Conservation (phyloP, 2,329 filamentous ascomycete species). For the Ophiosphaerella herpotricha region DNA sequence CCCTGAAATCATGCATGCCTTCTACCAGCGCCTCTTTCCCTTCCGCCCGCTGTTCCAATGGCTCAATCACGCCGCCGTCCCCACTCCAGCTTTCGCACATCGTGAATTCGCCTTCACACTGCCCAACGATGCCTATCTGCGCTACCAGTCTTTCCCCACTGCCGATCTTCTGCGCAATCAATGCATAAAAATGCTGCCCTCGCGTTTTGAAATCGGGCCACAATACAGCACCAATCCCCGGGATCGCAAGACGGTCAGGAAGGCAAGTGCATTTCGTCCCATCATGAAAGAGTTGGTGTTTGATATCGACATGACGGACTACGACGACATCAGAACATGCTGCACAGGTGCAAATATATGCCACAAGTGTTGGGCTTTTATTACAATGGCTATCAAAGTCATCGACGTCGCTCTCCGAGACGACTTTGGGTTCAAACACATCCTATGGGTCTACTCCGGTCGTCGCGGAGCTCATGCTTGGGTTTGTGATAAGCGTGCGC, state of each 20-base stretch:
- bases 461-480: constrained; percentile 96
- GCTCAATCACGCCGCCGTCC: constrained; percentile 90
- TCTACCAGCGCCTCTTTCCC: constrained; percentile 94
- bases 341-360: constrained; percentile 94
- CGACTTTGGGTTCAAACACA: constrained; percentile 95
- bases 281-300: constrained; percentile 94
- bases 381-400: constrained; percentile 96
- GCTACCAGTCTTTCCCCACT: constrained; percentile 81
- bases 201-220: constrained; percentile 97
- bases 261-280: constrained; percentile 80
- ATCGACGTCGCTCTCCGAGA: constrained; percentile 84
- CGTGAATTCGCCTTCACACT: constrained; percentile 96
- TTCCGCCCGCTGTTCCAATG: constrained; percentile 96
- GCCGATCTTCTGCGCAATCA: constrained; percentile 83
- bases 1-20: constrained; percentile 84
- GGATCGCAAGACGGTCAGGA: constrained; percentile 85
- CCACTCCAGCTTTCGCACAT: constrained; percentile 85
- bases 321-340: constrained; percentile 95
- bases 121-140: constrained; percentile 87
- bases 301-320: constrained; percentile 99
- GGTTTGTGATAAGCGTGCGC: constrained; percentile 90
- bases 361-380: constrained; percentile 92
- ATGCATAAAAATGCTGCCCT: constrained; percentile 83
- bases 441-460: constrained; percentile 98
- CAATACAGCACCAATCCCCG: constrained; percentile 93